These are phyloP conservation scores for Areca catechu DNA, from an alignment of 176 grass and related monocot species.

Conservation along the genomic window DNA sequence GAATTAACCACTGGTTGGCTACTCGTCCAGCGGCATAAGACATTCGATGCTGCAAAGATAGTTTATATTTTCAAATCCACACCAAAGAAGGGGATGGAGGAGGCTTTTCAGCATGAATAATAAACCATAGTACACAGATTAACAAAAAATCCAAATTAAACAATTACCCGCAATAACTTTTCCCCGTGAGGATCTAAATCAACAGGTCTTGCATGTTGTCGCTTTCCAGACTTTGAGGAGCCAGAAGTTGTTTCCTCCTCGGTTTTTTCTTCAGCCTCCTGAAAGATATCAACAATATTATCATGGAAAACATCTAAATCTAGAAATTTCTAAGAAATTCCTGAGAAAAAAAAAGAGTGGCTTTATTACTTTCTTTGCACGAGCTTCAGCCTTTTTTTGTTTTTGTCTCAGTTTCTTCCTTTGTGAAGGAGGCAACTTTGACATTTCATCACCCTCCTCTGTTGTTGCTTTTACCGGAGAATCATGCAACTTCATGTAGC, in stretches of 20 bases:
- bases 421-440: slow-evolving; percentile 83
- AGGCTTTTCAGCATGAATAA: too few species aligned
- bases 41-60: too few species aligned
- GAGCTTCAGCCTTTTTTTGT: slow-evolving; percentile 94
- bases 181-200: slow-evolving; percentile 89
- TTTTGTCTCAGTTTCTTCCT: slow-evolving; percentile 99
- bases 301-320: background rate
- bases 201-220: slow-evolving; percentile 61
- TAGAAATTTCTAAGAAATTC: too few species aligned
- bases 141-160: background rate
- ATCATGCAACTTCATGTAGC: slow-evolving; percentile 95
- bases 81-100: too few species aligned
- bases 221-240: slow-evolving; percentile 76
- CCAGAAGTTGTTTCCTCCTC: slow-evolving; percentile 59
- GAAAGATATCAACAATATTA: background rate
- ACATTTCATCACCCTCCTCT: slow-evolving; percentile 78
- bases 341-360: background rate
- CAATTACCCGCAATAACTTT: slow-evolving; percentile 79
- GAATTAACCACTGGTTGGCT: too few species aligned
- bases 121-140: too few species aligned
- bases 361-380: slow-evolving; percentile 83
- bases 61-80: too few species aligned
- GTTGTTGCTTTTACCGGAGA: slow-evolving; percentile 67
- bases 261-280: slow-evolving; percentile 97
- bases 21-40: too few species aligned